These are phyloP conservation scores for Lasiodiplodia sp. DNA, from an alignment of 2,329 filamentous ascomycete genomes.

Conservation along the genomic window DNA sequence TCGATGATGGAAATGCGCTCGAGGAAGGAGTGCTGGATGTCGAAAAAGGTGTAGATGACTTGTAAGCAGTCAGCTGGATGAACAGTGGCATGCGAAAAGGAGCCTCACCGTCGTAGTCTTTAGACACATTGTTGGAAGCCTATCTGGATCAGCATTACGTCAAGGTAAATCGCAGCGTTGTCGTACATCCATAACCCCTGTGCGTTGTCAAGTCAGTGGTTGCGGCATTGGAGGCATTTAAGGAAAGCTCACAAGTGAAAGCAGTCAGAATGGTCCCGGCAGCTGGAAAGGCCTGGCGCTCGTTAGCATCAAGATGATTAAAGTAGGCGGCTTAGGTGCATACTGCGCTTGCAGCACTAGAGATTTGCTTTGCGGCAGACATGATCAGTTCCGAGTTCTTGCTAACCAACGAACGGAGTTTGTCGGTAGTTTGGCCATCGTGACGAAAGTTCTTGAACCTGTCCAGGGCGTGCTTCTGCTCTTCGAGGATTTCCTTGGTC, in stretches of 20 bases:
- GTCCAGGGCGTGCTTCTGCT: conserved; percentile 28
- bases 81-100: neutral
- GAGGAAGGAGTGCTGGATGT: conserved; percentile 49
- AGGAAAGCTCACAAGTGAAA: conserved; percentile 35
- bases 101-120: conserved; percentile 45
- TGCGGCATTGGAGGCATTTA: neutral
- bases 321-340: neutral
- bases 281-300: conserved; percentile 15
- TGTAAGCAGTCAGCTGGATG: neutral
- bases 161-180: neutral
- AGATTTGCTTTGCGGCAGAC: conserved; percentile 33
- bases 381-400: conserved; percentile 34
- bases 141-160: conserved; percentile 1
- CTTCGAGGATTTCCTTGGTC: conserved; percentile 28
- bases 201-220: neutral
- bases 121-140: conserved; percentile 45
- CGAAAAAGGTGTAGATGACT: conserved; percentile 49
- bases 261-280: conserved; percentile 31
- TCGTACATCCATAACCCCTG: conserved; percentile 3
- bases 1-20: conserved; percentile 46
- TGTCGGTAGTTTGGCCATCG: conserved; percentile 31
- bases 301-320: neutral
- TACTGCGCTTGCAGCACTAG: conserved; percentile 31
- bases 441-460: conserved; percentile 31
- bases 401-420: conserved; percentile 31